phyloP scores from a whole-genome alignment of 139 green algal species.

The Micractinium conductrix region DNA sequence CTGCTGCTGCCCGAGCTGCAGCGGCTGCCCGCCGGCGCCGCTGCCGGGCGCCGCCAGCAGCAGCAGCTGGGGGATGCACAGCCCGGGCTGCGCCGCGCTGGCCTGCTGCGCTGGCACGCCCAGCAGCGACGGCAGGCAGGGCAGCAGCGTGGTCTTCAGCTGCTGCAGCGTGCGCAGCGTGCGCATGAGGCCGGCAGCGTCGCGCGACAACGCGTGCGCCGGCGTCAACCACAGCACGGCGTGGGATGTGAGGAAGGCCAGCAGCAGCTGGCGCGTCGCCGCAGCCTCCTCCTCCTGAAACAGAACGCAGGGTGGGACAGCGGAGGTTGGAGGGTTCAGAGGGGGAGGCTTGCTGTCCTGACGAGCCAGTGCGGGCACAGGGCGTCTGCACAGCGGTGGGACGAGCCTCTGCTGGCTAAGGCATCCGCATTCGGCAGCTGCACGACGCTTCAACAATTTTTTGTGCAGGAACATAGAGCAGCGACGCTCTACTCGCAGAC shows the following conservation, averaged over 20 bases:
- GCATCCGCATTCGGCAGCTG: too few species aligned
- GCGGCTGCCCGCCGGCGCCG: not conserved
- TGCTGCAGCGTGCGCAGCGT: conserved; percentile 24
- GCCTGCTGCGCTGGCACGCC: not conserved
- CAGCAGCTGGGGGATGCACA: conserved; percentile 14
- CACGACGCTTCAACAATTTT: too few species aligned
- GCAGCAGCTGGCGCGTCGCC: not conserved
- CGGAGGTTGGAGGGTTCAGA: not conserved
- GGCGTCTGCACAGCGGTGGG: too few species aligned
- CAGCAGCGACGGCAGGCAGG: conserved; percentile 1
- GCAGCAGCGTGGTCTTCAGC: conserved; percentile 15
- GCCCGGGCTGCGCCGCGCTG: not conserved
- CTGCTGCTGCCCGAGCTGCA: too few species aligned
- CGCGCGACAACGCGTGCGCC: not conserved
- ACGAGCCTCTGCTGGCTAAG: too few species aligned
- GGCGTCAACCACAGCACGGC: conserved; percentile 13
- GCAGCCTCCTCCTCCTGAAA: not conserved
- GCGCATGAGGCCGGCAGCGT: not conserved
- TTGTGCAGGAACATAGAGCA: too few species aligned
- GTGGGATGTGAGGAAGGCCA: conserved; percentile 12
- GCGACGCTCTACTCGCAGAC: too few species aligned
- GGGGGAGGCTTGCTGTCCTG: not conserved
- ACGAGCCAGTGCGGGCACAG: not conserved
- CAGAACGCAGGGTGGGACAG: too few species aligned
- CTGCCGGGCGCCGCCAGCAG: not conserved